Percentiles rank a stretch among this genome's conserved stretches.
These are phyloP conservation scores for Allodekkera sacchari DNA, from an alignment of 805 yeast genomes.

Conservation along the genomic window DNA sequence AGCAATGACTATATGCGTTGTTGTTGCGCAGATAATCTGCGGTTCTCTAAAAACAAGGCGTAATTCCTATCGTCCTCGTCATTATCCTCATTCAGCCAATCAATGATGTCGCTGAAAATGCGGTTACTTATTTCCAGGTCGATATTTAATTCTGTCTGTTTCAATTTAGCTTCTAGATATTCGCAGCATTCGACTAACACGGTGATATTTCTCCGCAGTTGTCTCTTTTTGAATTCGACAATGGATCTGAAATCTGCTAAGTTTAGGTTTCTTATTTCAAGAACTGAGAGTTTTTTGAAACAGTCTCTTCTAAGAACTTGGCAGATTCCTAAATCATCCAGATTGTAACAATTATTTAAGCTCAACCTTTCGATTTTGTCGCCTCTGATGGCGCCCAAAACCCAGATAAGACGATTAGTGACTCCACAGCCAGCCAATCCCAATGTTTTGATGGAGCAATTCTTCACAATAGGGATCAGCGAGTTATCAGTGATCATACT, in stretches of 20 bases:
- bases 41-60: slow-evolving; percentile 2
- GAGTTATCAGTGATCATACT: slow-evolving; percentile 64
- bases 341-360: slow-evolving; percentile 56
- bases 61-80: slow-evolving; percentile 30
- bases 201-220: slow-evolving; percentile 29
- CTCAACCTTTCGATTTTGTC: slow-evolving; percentile 54
- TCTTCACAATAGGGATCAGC: slow-evolving; percentile 45
- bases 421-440: slow-evolving; percentile 87
- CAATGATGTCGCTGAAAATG: slow-evolving; percentile 53
- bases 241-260: slow-evolving; percentile 55
- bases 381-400: slow-evolving; percentile 47
- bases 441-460: slow-evolving; percentile 55
- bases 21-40: neutral
- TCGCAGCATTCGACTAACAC: slow-evolving; percentile 78
- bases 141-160: slow-evolving; percentile 49
- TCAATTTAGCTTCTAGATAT: slow-evolving; percentile 47
- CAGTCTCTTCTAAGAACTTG: slow-evolving; percentile 33
- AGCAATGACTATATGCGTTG: too few relatives aligned
- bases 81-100: slow-evolving; percentile 49
- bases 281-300: slow-evolving; percentile 55
- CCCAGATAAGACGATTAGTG: slow-evolving; percentile 76
- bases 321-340: slow-evolving; percentile 23
- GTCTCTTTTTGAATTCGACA: slow-evolving; percentile 57
- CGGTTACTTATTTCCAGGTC: slow-evolving; percentile 48
- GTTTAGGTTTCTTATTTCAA: slow-evolving; percentile 65